phyloP scores from a whole-genome alignment of 2,329 filamentous ascomycete species.

The Sporothrix luriei region DNA sequence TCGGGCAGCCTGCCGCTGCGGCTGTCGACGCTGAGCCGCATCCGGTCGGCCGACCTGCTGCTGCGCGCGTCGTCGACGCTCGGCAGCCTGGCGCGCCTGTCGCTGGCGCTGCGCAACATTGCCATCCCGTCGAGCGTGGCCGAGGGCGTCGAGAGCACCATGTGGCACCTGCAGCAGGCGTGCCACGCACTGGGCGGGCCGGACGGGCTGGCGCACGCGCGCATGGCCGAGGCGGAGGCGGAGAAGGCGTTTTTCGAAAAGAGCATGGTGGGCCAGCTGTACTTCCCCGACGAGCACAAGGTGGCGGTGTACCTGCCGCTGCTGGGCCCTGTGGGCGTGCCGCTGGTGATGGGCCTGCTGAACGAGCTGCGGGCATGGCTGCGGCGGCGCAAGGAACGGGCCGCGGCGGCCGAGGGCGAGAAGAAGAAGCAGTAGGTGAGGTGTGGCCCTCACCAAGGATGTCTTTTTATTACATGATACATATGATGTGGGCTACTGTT shows the following conservation, averaged over 20 bases:
- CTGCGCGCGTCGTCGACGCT: slow-evolving; percentile 90
- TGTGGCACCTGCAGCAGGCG: slow-evolving; percentile 74
- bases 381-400: slow-evolving; percentile 51
- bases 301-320: slow-evolving; percentile 93
- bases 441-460: background rate
- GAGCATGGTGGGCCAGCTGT: slow-evolving; percentile 97
- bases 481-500: slow-evolving; percentile 13
- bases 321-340: slow-evolving; percentile 86
- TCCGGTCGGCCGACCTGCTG: slow-evolving; percentile 81
- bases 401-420: slow-evolving; percentile 42
- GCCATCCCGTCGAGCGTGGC: slow-evolving; percentile 87
- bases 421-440: slow-evolving; percentile 41
- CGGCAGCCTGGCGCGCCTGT: slow-evolving; percentile 86
- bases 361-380: slow-evolving; percentile 74
- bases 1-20: slow-evolving; percentile 82
- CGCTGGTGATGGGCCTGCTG: slow-evolving; percentile 77
- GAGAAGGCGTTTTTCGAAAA: slow-evolving; percentile 98
- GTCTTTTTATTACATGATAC: slow-evolving; percentile 24
- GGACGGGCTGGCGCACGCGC: slow-evolving; percentile 75
- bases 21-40: slow-evolving; percentile 80
- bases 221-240: slow-evolving; percentile 82
- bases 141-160: slow-evolving; percentile 77
- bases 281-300: slow-evolving; percentile 98
- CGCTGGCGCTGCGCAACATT: slow-evolving; percentile 81
- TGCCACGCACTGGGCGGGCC: slow-evolving; percentile 69